Evolutionary conservation across 1,284 basidiomycete species (phyloP), one percentile per base, ranked within the genome.

Genomic region (Naganishia sp.): DNA sequence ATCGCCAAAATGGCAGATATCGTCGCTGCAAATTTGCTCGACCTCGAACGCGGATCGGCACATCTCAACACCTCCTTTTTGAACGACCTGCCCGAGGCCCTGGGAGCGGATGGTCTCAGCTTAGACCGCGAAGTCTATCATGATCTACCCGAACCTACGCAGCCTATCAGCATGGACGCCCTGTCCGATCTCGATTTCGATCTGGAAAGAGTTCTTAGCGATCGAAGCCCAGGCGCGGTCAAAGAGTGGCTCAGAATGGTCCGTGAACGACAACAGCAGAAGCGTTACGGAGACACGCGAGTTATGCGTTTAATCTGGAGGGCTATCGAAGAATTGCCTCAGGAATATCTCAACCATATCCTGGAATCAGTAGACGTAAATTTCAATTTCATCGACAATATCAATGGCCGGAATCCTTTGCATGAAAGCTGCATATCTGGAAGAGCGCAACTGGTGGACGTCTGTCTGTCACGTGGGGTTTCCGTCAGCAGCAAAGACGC

Each of bases 1-100:
- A 95, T 99, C 68, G 90, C 94, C 56, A 94, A 97, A 76, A 84
- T 99, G 53, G 91, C 94, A 50, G 94, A 99, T 75, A 91, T 92
- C 7, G 95, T 97, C 15, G 90, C 96, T 0, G 88, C 92, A 53
- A 97, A 95, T 77, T 84, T 98, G 32, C 83, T 97, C 32, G 92
- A 99, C 75, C 85, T 97, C 58, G 93, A 94, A 49, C 90, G 94
- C 75, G 84, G 77, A 53, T 87, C 88, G 3, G 85, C 88, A 13
- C 86, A 84, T 71, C 85, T 90, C 68, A 88, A 91, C 73, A 87
- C 73, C 9, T 72, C 69, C 10, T 74, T 77, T 56, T 65, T 79
- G 21, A 70, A 72, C 47, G 79, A 80, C 61, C 76, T 73, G 65
- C 81, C 68, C 70, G 80, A 70, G 76, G 56, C 71, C 1, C 62